Conservation (phyloP, 2,329 filamentous ascomycete genomes). For the Pseudogymnoascus sp. region DNA sequence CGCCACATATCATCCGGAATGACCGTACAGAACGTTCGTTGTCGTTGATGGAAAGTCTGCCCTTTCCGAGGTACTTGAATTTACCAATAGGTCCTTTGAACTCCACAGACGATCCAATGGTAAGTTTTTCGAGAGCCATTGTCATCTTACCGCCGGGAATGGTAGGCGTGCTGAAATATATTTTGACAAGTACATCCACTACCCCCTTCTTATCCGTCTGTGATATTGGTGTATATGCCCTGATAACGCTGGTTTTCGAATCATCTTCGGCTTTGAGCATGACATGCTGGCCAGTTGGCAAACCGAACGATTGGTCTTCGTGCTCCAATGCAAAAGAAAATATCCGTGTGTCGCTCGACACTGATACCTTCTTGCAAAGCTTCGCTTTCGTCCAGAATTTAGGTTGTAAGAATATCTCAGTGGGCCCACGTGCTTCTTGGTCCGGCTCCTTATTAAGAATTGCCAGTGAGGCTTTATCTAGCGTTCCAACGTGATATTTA, state of each 20-base stretch:
- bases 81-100: constrained; percentile 85
- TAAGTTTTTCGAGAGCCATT: constrained; percentile 63
- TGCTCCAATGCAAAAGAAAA: constrained; percentile 76
- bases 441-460: constrained; percentile 40
- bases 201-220: constrained; percentile 50
- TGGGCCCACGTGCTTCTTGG: constrained; percentile 28
- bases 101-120: constrained; percentile 64
- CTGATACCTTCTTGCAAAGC: constrained; percentile 56
- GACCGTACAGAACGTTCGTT: constrained; percentile 48
- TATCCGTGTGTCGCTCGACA: constrained; percentile 72
- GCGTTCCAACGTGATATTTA: constrained; percentile 71
- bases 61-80: constrained; percentile 67
- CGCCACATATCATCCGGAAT: constrained; percentile 82
- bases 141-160: constrained; percentile 71
- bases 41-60: constrained; percentile 52
- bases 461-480: constrained; percentile 52
- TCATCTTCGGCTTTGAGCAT: constrained; percentile 69
- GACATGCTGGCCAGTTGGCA: constrained; percentile 79
- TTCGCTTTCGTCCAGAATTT: constrained; percentile 66
- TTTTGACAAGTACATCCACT: constrained; percentile 71
- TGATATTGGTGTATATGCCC: constrained; percentile 80
- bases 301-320: constrained; percentile 57
- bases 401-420: constrained; percentile 58
- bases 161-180: constrained; percentile 58
- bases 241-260: constrained; percentile 60